phyloP scores from a whole-genome alignment of 2,329 filamentous ascomycete genomes.

The Fusarium nygamai region DNA sequence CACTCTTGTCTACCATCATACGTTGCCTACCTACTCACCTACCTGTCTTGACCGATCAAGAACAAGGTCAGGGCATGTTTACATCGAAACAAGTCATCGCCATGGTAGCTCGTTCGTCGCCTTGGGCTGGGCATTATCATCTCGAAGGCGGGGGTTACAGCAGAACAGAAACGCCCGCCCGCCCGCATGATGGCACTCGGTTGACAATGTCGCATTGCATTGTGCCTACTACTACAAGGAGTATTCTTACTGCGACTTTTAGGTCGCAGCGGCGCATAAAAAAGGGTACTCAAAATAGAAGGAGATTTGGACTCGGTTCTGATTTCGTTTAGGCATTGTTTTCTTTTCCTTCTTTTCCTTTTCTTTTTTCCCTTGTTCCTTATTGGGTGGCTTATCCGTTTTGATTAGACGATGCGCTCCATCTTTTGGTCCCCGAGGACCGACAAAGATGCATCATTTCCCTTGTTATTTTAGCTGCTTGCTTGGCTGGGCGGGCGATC shows the following conservation, averaged over 20 bases:
- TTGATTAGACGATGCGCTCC: slow-evolving; percentile 32
- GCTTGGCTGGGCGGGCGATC: not conserved
- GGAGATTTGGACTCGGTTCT: not conserved
- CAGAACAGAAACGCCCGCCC: not conserved
- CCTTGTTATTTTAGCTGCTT: slow-evolving; percentile 5
- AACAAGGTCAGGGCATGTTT: not conserved
- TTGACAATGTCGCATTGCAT: not conserved
- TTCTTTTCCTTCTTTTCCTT: not conserved
- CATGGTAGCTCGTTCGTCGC: not conserved
- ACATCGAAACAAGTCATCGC: not conserved
- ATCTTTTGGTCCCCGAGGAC: slow-evolving; percentile 23
- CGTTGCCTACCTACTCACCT: not conserved
- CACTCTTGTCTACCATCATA: not conserved
- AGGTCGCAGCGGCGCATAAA: slow-evolving; percentile 29
- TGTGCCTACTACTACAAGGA: slow-evolving; percentile 5
- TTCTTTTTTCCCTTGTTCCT: not conserved
- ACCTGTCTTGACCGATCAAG: not conserved
- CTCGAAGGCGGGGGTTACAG: not conserved
- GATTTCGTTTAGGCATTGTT: not conserved
- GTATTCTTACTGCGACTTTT: slow-evolving; percentile 24
- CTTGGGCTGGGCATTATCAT: not conserved
- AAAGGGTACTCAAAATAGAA: not conserved
- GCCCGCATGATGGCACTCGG: slow-evolving; percentile 15
- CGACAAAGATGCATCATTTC: slow-evolving; percentile 29
- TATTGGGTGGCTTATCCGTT: slow-evolving; percentile 11